Evolutionary conservation across 768 basidiomycete species (phyloP).

Genomic region (Tylopilus sp.): DNA sequence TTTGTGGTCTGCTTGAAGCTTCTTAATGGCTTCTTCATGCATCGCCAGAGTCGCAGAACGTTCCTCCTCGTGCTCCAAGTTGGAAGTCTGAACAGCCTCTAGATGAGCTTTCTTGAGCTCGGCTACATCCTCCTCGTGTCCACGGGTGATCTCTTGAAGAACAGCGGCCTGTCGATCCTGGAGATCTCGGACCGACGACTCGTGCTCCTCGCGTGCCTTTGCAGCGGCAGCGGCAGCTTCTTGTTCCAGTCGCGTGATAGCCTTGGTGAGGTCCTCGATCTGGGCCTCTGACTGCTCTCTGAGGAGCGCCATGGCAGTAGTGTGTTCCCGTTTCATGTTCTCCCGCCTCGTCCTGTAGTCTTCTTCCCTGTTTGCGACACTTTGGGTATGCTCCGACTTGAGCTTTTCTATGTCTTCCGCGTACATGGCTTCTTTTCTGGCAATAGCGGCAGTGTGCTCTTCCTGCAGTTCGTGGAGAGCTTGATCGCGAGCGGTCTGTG

Average conservation of each 20-base stretch:
- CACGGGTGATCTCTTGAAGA: constrained; percentile 52
- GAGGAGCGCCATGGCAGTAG: constrained; percentile 28
- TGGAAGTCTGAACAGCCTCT: constrained; percentile 32
- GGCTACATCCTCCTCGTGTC: constrained; percentile 54
- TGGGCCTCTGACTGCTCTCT: constrained; percentile 40
- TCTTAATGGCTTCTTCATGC: constrained; percentile 42
- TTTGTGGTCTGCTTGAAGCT: constrained; percentile 48
- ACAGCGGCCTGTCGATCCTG: constrained; percentile 55
- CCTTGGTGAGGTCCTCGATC: constrained; percentile 61
- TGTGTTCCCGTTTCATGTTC: constrained; percentile 35
- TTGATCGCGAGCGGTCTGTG: constrained; percentile 60
- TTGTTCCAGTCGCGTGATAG: constrained; percentile 47
- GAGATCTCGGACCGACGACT: constrained; percentile 43
- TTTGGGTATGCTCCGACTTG: constrained; percentile 58
- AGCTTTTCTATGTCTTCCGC: constrained; percentile 62
- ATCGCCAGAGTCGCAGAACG: constrained; percentile 33
- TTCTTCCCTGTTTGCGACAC: constrained; percentile 53
- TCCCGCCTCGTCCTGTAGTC: constrained; percentile 46
- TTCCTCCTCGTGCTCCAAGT: constrained; percentile 35
- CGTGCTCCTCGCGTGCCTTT: constrained; percentile 44
- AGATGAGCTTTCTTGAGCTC: constrained; percentile 49
- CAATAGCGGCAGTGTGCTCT: constrained; percentile 64
- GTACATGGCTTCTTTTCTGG: constrained; percentile 63
- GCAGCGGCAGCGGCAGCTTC: constrained; percentile 37
- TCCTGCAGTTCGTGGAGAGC: constrained; percentile 67